Percentiles rank a stretch among this genome's conserved stretches.
Evolutionary conservation across 352 stramenopile species (phyloP).

Genomic region (Hyaloperonospora arabidopsidis): DNA sequence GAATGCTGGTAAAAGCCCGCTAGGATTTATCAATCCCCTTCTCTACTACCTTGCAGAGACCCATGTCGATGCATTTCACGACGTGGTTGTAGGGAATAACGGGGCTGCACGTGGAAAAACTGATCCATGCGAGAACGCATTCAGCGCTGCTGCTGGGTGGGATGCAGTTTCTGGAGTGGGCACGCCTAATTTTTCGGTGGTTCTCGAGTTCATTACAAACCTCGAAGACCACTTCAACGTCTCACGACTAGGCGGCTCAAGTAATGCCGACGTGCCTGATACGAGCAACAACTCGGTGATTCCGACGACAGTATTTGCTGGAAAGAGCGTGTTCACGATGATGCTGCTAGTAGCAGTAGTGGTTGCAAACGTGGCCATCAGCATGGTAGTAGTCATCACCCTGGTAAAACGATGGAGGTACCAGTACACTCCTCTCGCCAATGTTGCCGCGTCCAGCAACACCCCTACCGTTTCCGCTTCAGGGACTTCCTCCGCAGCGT

Average conservation of each 20-base stretch:
- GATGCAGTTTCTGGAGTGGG: conserved; percentile 83
- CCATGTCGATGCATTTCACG: conserved; percentile 63
- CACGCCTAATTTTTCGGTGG: conserved; percentile 73
- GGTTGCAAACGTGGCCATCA: conserved; percentile 25
- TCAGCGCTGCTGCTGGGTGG: conserved; percentile 78
- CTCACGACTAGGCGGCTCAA: conserved; percentile 15
- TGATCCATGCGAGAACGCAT: conserved; percentile 64
- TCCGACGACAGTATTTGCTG: conserved; percentile 5
- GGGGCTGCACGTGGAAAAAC: conserved; percentile 37
- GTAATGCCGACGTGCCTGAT: conserved; percentile 6
- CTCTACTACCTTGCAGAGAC: conserved; percentile 70
- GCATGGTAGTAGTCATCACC: conserved; percentile 29
- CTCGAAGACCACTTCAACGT: conserved; percentile 52
- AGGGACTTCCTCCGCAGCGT: conserved; percentile 5
- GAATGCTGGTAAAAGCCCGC: conserved; percentile 63
- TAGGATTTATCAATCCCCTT: conserved; percentile 85
- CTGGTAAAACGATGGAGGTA: conserved; percentile 48
- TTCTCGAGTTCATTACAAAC: conserved; percentile 42
- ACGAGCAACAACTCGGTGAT: conserved; percentile 10
- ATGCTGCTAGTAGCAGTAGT: conserved; percentile 30
- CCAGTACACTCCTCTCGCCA: conserved; percentile 46
- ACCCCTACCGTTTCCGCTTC: conserved; percentile 14
- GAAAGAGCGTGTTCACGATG: conserved; percentile 32
- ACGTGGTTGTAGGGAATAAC: conserved; percentile 84
- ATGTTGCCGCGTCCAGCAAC: conserved; percentile 6